phyloP scores from a whole-genome alignment of 148 eudicot species.

The Heliamphora exappendiculata region DNA sequence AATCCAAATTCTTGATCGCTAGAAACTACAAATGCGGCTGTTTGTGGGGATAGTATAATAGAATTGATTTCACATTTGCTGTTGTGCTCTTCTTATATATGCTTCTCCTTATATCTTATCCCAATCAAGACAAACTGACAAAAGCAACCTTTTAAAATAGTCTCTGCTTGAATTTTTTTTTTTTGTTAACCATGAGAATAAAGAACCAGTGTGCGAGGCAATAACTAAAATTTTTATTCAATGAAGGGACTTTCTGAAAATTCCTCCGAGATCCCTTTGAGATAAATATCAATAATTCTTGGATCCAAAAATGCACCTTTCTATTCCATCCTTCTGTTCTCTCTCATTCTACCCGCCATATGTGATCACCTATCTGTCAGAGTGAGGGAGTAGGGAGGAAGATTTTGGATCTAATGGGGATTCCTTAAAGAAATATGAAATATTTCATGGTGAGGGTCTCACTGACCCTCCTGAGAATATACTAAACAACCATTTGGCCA shows the following conservation, averaged over 20 bases:
- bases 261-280: background rate
- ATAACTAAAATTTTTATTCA: background rate
- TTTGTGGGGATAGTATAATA: conserved; percentile 18
- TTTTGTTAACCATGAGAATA: background rate
- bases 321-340: background rate
- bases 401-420: conserved; percentile 4
- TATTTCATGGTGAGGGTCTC: background rate
- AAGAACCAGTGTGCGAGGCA: background rate
- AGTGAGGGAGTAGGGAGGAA: background rate
- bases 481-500: background rate
- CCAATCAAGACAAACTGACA: conserved; percentile 29
- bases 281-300: conserved; percentile 2
- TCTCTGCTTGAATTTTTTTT: conserved; percentile 7
- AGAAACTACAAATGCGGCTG: conserved; percentile 28
- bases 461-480: background rate
- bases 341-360: background rate
- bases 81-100: conserved; percentile 11
- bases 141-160: conserved; percentile 10
- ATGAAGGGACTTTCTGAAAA: conserved; percentile 33
- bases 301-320: background rate
- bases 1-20: conserved; percentile 37
- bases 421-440: background rate
- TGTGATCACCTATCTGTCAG: background rate
- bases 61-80: conserved; percentile 23
- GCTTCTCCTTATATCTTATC: conserved; percentile 21